phyloP scores from a whole-genome alignment of 1,284 basidiomycete species.

The Microbotryum scabiosae region DNA sequence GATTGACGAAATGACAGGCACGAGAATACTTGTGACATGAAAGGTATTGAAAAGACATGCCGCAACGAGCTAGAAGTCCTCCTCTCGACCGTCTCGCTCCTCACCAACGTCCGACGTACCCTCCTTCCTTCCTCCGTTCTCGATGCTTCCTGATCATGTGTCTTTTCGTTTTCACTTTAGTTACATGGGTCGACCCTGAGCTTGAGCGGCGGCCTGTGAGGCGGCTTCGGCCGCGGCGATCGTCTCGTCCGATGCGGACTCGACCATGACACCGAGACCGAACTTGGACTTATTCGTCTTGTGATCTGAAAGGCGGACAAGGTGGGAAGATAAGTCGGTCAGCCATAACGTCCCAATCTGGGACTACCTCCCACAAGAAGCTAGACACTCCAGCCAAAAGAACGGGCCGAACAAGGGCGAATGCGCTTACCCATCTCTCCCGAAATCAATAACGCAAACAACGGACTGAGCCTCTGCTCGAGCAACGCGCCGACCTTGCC shows the following conservation, averaged over 20 bases:
- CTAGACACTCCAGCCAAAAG: neutral
- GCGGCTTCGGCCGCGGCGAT: slow-evolving; percentile 16
- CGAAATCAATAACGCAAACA: slow-evolving; percentile 86
- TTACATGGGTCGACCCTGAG: neutral
- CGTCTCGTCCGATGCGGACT: slow-evolving; percentile 42
- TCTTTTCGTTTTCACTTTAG: no score
- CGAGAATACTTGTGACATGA: no score
- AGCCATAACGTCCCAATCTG: no score
- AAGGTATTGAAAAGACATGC: no score
- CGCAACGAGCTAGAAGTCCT: no score
- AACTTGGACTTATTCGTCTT: slow-evolving; percentile 78
- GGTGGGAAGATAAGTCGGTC: no score
- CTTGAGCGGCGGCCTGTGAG: neutral
- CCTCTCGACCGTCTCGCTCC: no score
- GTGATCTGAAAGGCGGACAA: neutral
- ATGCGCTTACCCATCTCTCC: slow-evolving; percentile 75
- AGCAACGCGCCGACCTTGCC: slow-evolving; percentile 91
- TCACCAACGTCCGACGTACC: no score
- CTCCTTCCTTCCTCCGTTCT: no score
- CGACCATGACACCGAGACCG: slow-evolving; percentile 93
- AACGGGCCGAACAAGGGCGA: neutral
- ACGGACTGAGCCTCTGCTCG: slow-evolving; percentile 91
- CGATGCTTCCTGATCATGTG: no score
- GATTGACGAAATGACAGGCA: no score
- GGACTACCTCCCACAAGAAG: neutral